Evolutionary conservation across 2,329 filamentous ascomycete species (phyloP), one percentile per base, ranked within the genome.

Genomic region (Diplodia intermedia): DNA sequence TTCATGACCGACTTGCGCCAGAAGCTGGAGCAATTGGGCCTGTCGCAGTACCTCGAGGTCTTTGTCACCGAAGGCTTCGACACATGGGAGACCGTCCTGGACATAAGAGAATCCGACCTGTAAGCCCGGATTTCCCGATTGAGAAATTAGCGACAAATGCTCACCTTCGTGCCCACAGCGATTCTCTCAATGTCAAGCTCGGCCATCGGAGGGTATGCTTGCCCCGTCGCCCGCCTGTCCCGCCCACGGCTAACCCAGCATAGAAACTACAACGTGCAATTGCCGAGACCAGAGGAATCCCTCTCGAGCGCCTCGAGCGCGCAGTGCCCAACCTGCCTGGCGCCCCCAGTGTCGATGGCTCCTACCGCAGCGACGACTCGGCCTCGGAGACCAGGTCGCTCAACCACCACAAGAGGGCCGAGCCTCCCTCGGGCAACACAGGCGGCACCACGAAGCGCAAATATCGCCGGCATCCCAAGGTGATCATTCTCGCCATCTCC

Each of bases 251-350:
- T 66, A 47, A 70, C 55, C 20, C 47, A 23, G 2, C 47, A 54
- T 71, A 93, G 90, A 93, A 92, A 85, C 84, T 95, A n/a, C 92
- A 95, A 81, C 85, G 91, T 70, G 90, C 90, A 62, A 94, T 95
- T 75, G 91, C 91, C 69, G 91, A 92, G 73, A 88, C 87, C 23
- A 84, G 90, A 76, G 89, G 90, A 8, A 49, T 23, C 78, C 86
- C 47, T 69, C 74, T 66, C 67, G 78, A 55, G 69, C 40, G 65
- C 3, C 50, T 68, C 20, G 49, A 67, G 1, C 69, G 60, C 47
- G 63, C 55, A 5, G 14, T 62, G 1, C 57, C 62, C 9, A 66
- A 68, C 11, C 38, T 69, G 15, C 60, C 56, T 3, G 29, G 23
- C 71, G 23, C 75, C 71, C 54, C 57, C 9, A 83, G 80, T 62